These are phyloP conservation scores for Xylaria acuta DNA, from an alignment of 495 filamentous ascomycete species.

Conservation along the genomic window DNA sequence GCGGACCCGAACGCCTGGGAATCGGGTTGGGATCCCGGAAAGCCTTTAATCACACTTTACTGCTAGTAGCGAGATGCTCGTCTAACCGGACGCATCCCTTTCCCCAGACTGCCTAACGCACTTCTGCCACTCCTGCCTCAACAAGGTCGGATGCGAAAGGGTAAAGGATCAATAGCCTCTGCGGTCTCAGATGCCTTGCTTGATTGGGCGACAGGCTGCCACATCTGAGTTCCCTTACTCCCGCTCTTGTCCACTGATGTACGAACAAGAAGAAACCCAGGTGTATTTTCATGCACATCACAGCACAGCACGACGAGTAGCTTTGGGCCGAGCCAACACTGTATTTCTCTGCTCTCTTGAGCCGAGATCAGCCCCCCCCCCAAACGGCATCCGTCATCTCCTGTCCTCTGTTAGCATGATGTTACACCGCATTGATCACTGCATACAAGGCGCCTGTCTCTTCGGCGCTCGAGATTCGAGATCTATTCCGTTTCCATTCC, in stretches of 20 bases:
- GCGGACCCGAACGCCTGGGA: conserved; percentile 21
- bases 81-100: conserved; percentile 26
- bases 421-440: conserved; percentile 23
- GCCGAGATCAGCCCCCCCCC: not conserved
- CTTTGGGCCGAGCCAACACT: not conserved
- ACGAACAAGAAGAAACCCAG: not conserved
- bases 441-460: conserved; percentile 12
- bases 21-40: conserved; percentile 5
- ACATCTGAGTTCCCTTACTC: conserved; percentile 9
- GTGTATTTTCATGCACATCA: not conserved
- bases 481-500: conserved; percentile 22
- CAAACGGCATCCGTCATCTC: conserved; percentile 14
- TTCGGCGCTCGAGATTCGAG: conserved; percentile 16
- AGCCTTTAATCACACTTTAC: conserved; percentile 7
- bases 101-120: conserved; percentile 8
- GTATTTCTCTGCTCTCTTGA: not conserved
- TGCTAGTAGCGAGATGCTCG: conserved; percentile 9
- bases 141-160: conserved; percentile 7
- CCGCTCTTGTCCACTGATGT: not conserved
- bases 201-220: conserved; percentile 15
- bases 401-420: not conserved
- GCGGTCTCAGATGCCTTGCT: conserved; percentile 23
- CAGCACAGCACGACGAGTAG: not conserved
- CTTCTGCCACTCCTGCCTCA: not conserved
- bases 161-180: conserved; percentile 6